Evolutionary conservation across 169 alveolate species (phyloP).

Genomic region (Hammondia hammondi): DNA sequence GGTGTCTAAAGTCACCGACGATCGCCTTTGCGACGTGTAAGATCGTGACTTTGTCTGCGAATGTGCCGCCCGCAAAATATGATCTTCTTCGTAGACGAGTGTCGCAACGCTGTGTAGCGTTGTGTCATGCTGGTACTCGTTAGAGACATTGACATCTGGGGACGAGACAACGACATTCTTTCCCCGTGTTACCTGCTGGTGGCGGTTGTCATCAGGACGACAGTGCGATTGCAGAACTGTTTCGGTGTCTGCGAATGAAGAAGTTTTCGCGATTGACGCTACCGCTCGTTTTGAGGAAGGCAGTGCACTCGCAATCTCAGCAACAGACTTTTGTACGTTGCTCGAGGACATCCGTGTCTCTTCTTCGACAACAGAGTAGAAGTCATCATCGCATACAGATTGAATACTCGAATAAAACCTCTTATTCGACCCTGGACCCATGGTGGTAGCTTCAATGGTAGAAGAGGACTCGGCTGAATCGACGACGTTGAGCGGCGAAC

Average conservation of each 20-base stretch:
- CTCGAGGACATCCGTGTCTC: neutral
- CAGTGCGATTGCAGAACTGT: neutral
- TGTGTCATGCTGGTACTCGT: too few species aligned
- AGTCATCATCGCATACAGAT: neutral
- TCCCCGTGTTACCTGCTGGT: too few species aligned
- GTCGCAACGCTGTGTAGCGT: too few species aligned
- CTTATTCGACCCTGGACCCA: neutral
- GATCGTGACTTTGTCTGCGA: too few species aligned
- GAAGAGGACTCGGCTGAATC: too few species aligned
- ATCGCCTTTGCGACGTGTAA: too few species aligned
- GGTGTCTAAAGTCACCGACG: too few species aligned
- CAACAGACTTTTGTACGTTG: neutral
- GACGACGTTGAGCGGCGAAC: too few species aligned
- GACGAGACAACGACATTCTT: too few species aligned
- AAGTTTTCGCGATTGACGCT: neutral
- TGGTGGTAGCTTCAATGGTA: neutral
- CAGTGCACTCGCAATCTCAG: neutral
- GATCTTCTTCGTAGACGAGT: too few species aligned
- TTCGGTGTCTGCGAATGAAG: neutral
- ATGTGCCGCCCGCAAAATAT: too few species aligned
- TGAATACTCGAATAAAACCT: neutral
- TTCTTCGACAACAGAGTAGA: neutral
- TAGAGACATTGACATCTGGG: too few species aligned
- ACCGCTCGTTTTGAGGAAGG: neutral
- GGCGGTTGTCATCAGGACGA: neutral